Conservation (phyloP, 1,139 yeast species). For the Saccharomyces hybrid region DNA sequence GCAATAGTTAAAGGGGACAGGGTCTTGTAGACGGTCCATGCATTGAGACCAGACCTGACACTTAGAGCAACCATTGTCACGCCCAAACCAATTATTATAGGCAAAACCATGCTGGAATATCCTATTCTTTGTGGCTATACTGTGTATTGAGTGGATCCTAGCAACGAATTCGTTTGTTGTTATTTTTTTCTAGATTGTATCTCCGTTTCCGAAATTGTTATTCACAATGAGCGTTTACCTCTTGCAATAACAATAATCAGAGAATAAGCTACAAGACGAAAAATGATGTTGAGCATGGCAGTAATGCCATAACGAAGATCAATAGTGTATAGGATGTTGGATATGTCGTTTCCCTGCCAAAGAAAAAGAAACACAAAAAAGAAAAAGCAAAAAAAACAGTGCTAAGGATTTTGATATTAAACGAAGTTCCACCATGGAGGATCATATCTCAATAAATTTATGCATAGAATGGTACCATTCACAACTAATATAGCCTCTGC, state of each 20-base stretch:
- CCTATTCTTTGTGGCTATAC: neutral
- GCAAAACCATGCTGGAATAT: constrained; percentile 24
- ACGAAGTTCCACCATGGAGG: neutral
- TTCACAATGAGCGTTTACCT: neutral
- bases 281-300: neutral
- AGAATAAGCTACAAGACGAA: neutral
- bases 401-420: neutral
- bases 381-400: neutral
- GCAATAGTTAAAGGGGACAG: constrained; percentile 27
- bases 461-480: neutral
- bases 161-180: neutral
- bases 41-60: constrained; percentile 23
- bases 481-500: neutral
- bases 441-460: neutral
- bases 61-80: constrained; percentile 24
- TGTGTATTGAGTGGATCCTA: neutral
- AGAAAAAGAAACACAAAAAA: neutral
- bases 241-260: neutral
- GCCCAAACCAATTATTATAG: constrained; percentile 25
- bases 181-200: neutral
- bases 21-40: constrained; percentile 25
- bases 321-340: neutral
- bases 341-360: neutral
- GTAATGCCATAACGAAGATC: neutral
- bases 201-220: neutral